These are phyloP conservation scores for Margaritispora aquatica DNA, from an alignment of 495 filamentous ascomycete species.

Conservation along the genomic window DNA sequence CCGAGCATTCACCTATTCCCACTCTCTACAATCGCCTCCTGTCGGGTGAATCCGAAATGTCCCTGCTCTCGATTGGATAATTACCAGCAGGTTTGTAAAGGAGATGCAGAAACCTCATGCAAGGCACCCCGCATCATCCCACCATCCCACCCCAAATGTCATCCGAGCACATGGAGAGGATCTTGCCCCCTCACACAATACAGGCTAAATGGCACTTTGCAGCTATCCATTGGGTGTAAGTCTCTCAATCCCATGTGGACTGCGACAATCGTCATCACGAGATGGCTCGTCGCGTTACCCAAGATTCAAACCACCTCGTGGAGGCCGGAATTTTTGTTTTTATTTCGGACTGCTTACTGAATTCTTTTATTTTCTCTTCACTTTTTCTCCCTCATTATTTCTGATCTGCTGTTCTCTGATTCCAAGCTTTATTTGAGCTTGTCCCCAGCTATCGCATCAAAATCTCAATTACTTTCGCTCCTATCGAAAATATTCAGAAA, in stretches of 20 bases:
- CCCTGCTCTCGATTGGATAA: too few relatives aligned
- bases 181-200: neutral
- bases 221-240: neutral
- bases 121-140: conserved; percentile 9
- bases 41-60: too few relatives aligned
- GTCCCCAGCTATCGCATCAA: neutral
- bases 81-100: neutral
- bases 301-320: too few relatives aligned
- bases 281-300: neutral
- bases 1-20: too few relatives aligned
- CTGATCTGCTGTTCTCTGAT: neutral
- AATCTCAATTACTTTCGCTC: neutral
- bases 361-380: neutral
- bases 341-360: neutral
- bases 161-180: neutral
- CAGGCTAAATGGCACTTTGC: neutral
- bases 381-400: neutral
- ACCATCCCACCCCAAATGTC: neutral
- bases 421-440: neutral
- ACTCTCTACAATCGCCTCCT: too few relatives aligned
- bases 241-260: neutral
- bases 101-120: neutral
- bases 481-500: neutral
- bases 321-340: neutral
- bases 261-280: neutral